Percentiles rank a stretch among this genome's conserved stretches.
phyloP scores from a whole-genome alignment of 305 asterid genomes.

The Plantago rigida region DNA sequence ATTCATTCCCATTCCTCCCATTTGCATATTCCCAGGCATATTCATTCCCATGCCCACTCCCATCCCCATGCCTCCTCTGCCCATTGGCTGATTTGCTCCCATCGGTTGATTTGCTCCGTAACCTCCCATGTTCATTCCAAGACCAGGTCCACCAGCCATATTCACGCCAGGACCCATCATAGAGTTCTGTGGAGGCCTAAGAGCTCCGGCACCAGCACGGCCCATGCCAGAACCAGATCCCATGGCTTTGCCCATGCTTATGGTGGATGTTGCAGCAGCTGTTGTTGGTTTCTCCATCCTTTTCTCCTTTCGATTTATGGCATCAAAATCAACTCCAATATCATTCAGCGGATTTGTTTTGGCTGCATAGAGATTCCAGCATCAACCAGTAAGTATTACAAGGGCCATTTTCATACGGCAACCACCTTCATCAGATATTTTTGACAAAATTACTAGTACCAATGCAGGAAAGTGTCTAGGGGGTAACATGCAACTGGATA shows the following conservation, averaged over 20 bases:
- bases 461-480: too few species aligned
- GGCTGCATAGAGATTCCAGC: conserved; percentile 43
- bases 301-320: conserved; percentile 86
- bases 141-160: conserved; percentile 35
- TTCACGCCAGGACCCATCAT: conserved; percentile 58
- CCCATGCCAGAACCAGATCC: conserved; percentile 92
- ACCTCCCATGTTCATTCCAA: conserved; percentile 42
- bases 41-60: conserved; percentile 32
- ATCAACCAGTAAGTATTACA: conserved; percentile 10
- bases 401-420: not conserved
- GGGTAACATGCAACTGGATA: too few species aligned
- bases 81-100: conserved; percentile 29
- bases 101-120: conserved; percentile 30
- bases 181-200: conserved; percentile 52
- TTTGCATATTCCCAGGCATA: conserved; percentile 22
- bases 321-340: conserved; percentile 93
- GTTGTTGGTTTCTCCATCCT: conserved; percentile 81
- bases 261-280: conserved; percentile 47
- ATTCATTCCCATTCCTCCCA: conserved; percentile 43
- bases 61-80: conserved; percentile 37
- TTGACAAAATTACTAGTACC: too few species aligned
- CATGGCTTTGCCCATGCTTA: conserved; percentile 94
- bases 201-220: conserved; percentile 62
- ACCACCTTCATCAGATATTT: not conserved
- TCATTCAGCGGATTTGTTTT: conserved; percentile 79